Base-by-base conservation (phyloP, 2,329 filamentous ascomycete genomes). In the Diaporthe caulivora region DNA sequence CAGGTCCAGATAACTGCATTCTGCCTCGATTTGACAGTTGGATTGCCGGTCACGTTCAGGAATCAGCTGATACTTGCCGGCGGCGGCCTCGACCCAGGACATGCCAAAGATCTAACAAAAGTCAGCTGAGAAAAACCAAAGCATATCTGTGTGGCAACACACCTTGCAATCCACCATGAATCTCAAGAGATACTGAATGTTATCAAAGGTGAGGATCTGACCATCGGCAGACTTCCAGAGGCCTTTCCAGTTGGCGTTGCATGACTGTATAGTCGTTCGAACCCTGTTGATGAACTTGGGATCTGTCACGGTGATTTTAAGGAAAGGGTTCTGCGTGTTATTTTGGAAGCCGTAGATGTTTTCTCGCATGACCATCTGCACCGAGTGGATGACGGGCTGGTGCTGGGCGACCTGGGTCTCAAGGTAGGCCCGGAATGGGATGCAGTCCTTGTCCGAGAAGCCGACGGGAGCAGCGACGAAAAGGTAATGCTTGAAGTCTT, bases 81-180 rank as follows among this genome's bases (percentile, higher is more conserved):
- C 88, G 29, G 94, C 92, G 24, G 92, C 94, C 82, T 98, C 95
- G 0, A 98, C 95, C 97, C 97, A 99, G 1, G 95, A 96, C 97
- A 99, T 99, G 76, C 97, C 97, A 72, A 93, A 89, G 57, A 99
- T 93, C 89, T 94, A 73, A 37, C 40, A 10, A 34, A 72, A 64
- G 70, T 44, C 51, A 57, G 67, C 24, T 40, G 11, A 29, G 31
- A 15, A 51, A 37, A n/a, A 26, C 24, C 26, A 17, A 17, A 8
- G 9, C 37, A 11, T 40, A 42, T 11, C 21, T 10, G 21, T 70
- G 17, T 49, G 8, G 57, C 71, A n/a, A 53, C 62, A 15, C 86
- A 94, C 92, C 82, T 95, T 93, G 77, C 94, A 97, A 82, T 99
- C 97, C 65, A 99, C 96, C 97, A 99, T 99, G 84, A 99, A 98